Percentiles rank a stretch among this genome's conserved stretches.
Evolutionary conservation across 75 land plant genomes (phyloP).

Genomic region (Sequoiadendron giganteum): DNA sequence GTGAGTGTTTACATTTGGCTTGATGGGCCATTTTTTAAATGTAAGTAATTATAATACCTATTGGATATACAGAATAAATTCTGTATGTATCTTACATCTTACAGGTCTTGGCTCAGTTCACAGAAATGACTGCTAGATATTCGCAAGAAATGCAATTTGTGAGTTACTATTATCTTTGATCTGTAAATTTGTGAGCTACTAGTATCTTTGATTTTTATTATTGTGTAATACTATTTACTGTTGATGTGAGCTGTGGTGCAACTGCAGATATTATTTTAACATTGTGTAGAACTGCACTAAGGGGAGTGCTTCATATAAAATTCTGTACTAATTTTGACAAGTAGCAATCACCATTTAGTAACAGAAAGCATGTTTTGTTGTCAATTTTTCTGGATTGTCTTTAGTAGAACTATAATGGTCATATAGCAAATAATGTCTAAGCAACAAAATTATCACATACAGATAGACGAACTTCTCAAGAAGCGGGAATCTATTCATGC

Average conservation of each 20-base stretch:
- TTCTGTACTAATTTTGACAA: background rate
- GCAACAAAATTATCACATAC: slow-evolving; percentile 13
- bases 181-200: slow-evolving; percentile 7
- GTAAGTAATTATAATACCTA: background rate
- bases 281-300: background rate
- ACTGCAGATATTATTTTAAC: background rate
- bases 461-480: slow-evolving; percentile 94
- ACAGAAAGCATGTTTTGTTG: background rate
- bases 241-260: background rate
- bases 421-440: background rate
- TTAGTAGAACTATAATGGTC: background rate
- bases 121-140: slow-evolving; percentile 90
- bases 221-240: background rate
- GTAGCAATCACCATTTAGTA: background rate
- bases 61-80: background rate
- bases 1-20: slow-evolving; percentile 28
- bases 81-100: background rate
- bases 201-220: background rate
- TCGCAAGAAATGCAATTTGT: slow-evolving; percentile 81
- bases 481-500: slow-evolving; percentile 78
- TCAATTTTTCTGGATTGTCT: background rate
- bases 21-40: background rate
- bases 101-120: slow-evolving; percentile 79
- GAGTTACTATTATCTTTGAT: slow-evolving; percentile 15
- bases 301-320: background rate